phyloP scores from a whole-genome alignment of 352 stramenopile species.

The Phytopythium chamaehyphon region DNA sequence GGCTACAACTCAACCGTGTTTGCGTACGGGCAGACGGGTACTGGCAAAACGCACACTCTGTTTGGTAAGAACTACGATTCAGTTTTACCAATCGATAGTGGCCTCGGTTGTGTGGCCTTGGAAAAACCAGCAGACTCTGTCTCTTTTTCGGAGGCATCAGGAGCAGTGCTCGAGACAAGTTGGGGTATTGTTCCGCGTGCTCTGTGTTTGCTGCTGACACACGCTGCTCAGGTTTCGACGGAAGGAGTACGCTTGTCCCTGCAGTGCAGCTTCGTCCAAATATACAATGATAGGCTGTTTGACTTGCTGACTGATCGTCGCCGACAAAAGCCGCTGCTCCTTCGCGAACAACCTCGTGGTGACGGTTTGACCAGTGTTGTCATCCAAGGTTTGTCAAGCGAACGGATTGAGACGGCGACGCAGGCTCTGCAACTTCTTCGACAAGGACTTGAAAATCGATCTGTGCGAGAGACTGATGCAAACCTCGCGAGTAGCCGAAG shows the following conservation, averaged over 20 bases:
- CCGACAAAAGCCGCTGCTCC: conserved; percentile 59
- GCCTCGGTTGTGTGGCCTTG: too few species aligned
- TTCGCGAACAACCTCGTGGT: conserved; percentile 55
- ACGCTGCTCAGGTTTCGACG: conserved; percentile 6
- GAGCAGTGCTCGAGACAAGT: conserved; percentile 4
- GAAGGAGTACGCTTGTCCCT: conserved; percentile 35
- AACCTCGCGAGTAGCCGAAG: conserved; percentile 88
- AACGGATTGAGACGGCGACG: conserved; percentile 30
- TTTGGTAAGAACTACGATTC: conserved; percentile 55
- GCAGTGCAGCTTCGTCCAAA: conserved; percentile 88
- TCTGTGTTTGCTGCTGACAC: conserved; percentile 58
- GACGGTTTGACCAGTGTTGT: conserved; percentile 54
- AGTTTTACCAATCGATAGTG: neutral
- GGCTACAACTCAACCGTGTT: conserved; percentile 92
- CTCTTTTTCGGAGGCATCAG: neutral
- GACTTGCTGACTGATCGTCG: conserved; percentile 82
- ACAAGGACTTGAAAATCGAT: conserved; percentile 49
- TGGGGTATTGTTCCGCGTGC: conserved; percentile 84
- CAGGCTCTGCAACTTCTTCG: conserved; percentile 55
- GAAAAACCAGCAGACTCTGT: too few species aligned
- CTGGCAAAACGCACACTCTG: conserved; percentile 92
- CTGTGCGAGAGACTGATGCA: conserved; percentile 77
- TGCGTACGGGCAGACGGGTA: conserved; percentile 89
- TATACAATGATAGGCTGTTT: conserved; percentile 94
- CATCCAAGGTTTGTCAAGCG: conserved; percentile 55